Percentiles rank a stretch among this genome's conserved stretches.
Conservation (phyloP, 31 red algal species). For the Porphyra umbilicalis region DNA sequence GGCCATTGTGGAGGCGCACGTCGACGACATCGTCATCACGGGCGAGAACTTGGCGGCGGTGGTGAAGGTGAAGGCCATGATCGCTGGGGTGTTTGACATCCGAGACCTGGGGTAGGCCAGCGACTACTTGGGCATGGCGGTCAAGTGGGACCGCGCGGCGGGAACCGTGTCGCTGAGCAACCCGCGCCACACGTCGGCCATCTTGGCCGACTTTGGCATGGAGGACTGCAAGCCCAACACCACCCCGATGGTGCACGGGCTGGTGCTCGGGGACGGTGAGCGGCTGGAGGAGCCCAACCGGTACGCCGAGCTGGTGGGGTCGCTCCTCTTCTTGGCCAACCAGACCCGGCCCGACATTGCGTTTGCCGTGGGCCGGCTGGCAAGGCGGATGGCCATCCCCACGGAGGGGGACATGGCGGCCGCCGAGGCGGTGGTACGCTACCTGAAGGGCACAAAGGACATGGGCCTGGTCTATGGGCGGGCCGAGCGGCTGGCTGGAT, state of each 20-base stretch:
- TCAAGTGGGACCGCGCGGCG: not conserved
- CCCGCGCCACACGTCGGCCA: not conserved
- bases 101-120: not conserved
- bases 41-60: not conserved
- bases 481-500: conserved; percentile 6
- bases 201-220: not conserved
- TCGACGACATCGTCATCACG: conserved; percentile 30
- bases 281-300: not conserved
- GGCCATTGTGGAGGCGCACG: conserved; percentile 4
- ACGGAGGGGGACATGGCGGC: not conserved
- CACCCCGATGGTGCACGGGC: not conserved
- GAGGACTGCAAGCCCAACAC: not conserved
- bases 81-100: not conserved
- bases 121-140: not conserved
- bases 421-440: not conserved
- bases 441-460: conserved; percentile 7
- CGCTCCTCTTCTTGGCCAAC: conserved; percentile 16
- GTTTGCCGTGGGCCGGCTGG: not conserved
- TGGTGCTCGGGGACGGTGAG: not conserved
- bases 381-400: not conserved
- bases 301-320: conserved; percentile 15
- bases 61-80: not conserved
- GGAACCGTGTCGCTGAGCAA: not conserved
- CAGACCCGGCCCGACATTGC: conserved; percentile 9
- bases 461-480: conserved; percentile 1